Evolutionary conservation across 345 rosid species (phyloP).

Genomic region (Erucastrum elatum): DNA sequence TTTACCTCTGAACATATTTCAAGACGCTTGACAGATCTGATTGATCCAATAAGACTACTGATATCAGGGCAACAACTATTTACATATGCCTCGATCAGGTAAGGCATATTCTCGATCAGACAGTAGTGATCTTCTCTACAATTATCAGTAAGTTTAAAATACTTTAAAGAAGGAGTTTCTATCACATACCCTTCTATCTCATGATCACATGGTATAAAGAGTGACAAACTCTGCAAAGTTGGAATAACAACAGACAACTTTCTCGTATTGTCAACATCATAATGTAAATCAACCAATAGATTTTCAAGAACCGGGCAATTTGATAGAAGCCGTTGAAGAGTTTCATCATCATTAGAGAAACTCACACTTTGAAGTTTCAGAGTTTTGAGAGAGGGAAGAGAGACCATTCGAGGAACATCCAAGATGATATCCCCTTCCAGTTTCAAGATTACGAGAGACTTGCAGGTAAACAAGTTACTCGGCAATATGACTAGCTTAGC

Average conservation of each 20-base stretch:
- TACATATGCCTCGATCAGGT: not conserved
- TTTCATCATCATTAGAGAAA: not conserved
- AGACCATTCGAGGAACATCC: not conserved
- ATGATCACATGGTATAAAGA: not conserved
- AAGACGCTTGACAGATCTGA: not conserved
- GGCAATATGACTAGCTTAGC: not conserved
- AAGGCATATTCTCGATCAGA: not conserved
- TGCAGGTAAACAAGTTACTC: not conserved
- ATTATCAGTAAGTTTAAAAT: not conserved
- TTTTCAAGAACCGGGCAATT: not conserved
- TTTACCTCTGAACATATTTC: not conserved
- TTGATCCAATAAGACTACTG: not conserved
- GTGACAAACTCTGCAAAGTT: conserved; percentile 9
- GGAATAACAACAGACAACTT: not conserved
- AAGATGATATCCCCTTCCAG: not conserved
- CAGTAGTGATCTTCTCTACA: not conserved
- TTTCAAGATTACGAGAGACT: not conserved
- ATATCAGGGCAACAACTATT: not conserved
- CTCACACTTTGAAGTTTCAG: not conserved
- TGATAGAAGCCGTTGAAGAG: not conserved
- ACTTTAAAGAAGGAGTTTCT: conserved; percentile 4
- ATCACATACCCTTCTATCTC: not conserved
- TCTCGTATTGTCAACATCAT: accelerated
- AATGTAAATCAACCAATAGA: not conserved
- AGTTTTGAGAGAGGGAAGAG: not conserved